Base-by-base conservation (phyloP, 805 yeast species). In the Zygotorulaspora danielsina region DNA sequence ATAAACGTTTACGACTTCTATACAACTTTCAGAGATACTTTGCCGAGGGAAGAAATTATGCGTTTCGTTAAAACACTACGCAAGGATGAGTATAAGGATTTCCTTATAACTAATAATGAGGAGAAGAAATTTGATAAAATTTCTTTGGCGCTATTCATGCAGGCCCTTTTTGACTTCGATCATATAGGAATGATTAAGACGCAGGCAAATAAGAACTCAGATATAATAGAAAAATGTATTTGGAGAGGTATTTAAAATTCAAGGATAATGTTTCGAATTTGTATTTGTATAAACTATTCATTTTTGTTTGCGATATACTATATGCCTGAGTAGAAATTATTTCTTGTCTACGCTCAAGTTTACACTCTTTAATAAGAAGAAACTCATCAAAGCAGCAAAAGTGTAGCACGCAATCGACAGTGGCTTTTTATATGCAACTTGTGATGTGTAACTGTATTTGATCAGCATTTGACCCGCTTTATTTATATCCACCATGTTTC, bases 111-210 rank as follows among this genome's bases (percentile, higher is more conserved):
- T 13, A 56, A 61, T 32, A 57, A 51, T 25, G 45, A 55, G 3
- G 57, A 55, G 6, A 61, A 57, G 12, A 71, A 64, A 6, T 84
- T 93, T 87, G 81, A 80, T 32, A 73, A 76, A 44, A 51, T 80
- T 33, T 64, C 79, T 0, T 66, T 83, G 48, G 74, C 86, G 3
- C 76, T 93, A 76, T 88, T 88, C 55, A 64, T 84, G 44, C 89
- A 84, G 49, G 78, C 79, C 13, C 69, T 89, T 34, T 75, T 75
- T 18, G 95, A 87, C 54, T 66, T 88, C 42, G 75, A 78, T 42
- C 65, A 74, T 46, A 64, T 84, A 39, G 96, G 96, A 0, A 63
- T 85, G 33, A 56, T 86, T 13, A 78, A 78, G 48, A 82, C 80
- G 37, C 73, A 73, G 30, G 64, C 66, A 17, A 71, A 69, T 27